These are phyloP conservation scores for Pisolithus thermaeus DNA, from an alignment of 1,284 basidiomycete genomes.

Conservation along the genomic window DNA sequence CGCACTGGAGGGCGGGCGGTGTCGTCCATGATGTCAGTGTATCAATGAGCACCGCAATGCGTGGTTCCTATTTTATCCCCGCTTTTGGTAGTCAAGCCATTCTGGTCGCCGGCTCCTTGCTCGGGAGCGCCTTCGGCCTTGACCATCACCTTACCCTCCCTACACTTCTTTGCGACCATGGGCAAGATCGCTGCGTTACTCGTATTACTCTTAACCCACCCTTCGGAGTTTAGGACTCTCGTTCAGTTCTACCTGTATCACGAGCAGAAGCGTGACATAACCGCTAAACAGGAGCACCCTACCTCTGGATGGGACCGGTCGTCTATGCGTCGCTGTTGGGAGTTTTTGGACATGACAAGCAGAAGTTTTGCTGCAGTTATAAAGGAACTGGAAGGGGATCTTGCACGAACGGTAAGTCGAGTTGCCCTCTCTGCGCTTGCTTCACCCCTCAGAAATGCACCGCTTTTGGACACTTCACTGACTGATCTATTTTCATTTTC, in stretches of 20 bases:
- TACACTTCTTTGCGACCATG: slow-evolving; percentile 6
- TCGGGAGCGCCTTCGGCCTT: not conserved
- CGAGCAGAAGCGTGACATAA: slow-evolving; percentile 76
- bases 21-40: slow-evolving; percentile 35
- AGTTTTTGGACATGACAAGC: slow-evolving; percentile 84
- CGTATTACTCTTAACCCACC: slow-evolving; percentile 64
- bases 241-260: slow-evolving; percentile 78
- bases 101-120: not conserved
- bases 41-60: no score
- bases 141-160: not conserved
- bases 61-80: not conserved
- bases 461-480: not conserved
- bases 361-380: slow-evolving; percentile 92
- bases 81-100: slow-evolving; percentile 1
- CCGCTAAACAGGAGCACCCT: slow-evolving; percentile 59
- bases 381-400: slow-evolving; percentile 94
- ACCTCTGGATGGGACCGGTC: slow-evolving; percentile 80
- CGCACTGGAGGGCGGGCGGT: slow-evolving; percentile 42
- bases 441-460: not conserved
- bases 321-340: slow-evolving; percentile 89
- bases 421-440: not conserved
- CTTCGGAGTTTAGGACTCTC: slow-evolving; percentile 72
- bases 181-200: slow-evolving; percentile 38
- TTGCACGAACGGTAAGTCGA: slow-evolving; percentile 79
- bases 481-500: not conserved